Evolutionary conservation across 352 stramenopile genomes (phyloP).

Genomic region (Globisporangium yorkense): DNA sequence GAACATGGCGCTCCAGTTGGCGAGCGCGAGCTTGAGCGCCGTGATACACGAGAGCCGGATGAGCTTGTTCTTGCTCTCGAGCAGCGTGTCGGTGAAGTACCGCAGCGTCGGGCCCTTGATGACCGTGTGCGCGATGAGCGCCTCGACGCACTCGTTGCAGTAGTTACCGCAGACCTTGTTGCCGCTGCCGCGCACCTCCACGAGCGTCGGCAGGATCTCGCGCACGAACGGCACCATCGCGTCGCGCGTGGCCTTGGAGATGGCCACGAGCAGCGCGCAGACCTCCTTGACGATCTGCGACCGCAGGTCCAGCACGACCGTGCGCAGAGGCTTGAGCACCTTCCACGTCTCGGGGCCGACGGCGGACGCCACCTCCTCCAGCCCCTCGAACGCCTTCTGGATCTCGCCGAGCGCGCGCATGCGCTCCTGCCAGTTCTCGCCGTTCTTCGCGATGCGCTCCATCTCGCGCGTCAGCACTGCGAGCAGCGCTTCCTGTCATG

Average conservation of each 20-base stretch:
- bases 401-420: slow-evolving; percentile 59
- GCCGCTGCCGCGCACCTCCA: slow-evolving; percentile 75
- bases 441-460: slow-evolving; percentile 70
- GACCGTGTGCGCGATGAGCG: slow-evolving; percentile 55
- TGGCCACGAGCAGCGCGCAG: slow-evolving; percentile 48
- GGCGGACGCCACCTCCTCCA: slow-evolving; percentile 33
- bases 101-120: slow-evolving; percentile 70
- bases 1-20: slow-evolving; percentile 63
- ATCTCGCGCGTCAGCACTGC: slow-evolving; percentile 51
- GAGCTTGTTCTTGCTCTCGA: slow-evolving; percentile 80
- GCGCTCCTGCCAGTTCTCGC: slow-evolving; percentile 80
- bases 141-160: slow-evolving; percentile 72
- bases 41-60: slow-evolving; percentile 75
- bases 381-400: slow-evolving; percentile 53
- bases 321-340: slow-evolving; percentile 62
- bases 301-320: slow-evolving; percentile 69
- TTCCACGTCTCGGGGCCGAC: slow-evolving; percentile 66
- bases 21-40: slow-evolving; percentile 41
- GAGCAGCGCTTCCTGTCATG: slow-evolving; percentile 26
- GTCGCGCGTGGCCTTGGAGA: slow-evolving; percentile 63
- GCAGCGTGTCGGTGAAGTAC: slow-evolving; percentile 64
- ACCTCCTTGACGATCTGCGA: slow-evolving; percentile 87
- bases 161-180: slow-evolving; percentile 84
- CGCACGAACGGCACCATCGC: slow-evolving; percentile 73
- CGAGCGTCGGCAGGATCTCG: slow-evolving; percentile 61